Evolutionary conservation across 352 stramenopile species (phyloP).

Genomic region (Globisporangium polare): DNA sequence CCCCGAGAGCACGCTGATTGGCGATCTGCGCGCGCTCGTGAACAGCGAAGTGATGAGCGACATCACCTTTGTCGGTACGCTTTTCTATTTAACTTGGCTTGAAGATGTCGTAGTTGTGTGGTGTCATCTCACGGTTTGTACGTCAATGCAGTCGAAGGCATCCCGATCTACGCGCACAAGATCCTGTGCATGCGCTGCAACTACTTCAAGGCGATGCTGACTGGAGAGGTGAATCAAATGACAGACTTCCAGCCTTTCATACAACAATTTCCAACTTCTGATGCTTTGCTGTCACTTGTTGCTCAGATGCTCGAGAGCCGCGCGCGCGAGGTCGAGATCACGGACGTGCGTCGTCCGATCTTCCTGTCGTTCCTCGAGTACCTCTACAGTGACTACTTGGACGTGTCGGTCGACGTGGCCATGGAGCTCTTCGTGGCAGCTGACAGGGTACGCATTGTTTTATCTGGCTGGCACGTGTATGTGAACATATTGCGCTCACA

Average conservation of each 20-base stretch:
- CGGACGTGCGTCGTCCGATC: constrained; percentile 87
- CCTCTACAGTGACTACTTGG: constrained; percentile 95
- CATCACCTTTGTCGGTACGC: constrained; percentile 83
- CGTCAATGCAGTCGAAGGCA: constrained; percentile 62
- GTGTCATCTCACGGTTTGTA: not conserved
- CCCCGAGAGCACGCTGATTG: constrained; percentile 77
- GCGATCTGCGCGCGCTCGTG: constrained; percentile 67
- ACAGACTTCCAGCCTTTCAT: not conserved
- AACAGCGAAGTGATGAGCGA: constrained; percentile 88
- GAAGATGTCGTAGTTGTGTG: not conserved
- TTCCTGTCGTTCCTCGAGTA: constrained; percentile 96
- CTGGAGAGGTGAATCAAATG: constrained; percentile 45
- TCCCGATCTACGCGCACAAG: constrained; percentile 86
- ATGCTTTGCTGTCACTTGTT: not conserved
- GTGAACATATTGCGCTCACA: no score
- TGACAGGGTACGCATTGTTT: constrained; percentile 51
- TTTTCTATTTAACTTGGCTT: not conserved
- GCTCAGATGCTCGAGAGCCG: constrained; percentile 89
- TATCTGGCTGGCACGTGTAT: not conserved
- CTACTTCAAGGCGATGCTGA: constrained; percentile 92
- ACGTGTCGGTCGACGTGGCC: constrained; percentile 88
- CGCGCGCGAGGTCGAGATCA: constrained; percentile 89
- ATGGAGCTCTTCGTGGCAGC: constrained; percentile 94
- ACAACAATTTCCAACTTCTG: not conserved
- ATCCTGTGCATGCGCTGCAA: constrained; percentile 93